Percentiles rank a stretch among this genome's conserved stretches.
Evolutionary conservation across 2,329 filamentous ascomycete genomes (phyloP).

Genomic region (Diaporthe helianthi): DNA sequence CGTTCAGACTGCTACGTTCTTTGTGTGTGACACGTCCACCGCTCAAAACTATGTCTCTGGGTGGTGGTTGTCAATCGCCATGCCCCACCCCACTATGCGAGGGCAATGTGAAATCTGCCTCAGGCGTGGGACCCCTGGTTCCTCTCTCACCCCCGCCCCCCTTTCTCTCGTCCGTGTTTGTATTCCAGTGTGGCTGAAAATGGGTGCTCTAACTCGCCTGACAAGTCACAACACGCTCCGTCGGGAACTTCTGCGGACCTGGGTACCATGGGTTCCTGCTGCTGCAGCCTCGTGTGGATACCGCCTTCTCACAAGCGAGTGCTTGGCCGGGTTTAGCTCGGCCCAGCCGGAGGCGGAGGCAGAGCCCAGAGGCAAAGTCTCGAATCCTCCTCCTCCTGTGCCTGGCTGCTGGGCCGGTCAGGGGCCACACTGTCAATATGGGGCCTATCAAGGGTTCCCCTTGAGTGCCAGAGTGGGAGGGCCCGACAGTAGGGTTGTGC

Average conservation of each 20-base stretch:
- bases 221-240: conserved; percentile 15
- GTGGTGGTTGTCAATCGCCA: conserved; percentile 10
- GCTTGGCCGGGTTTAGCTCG: conserved; percentile 32
- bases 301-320: conserved; percentile 20
- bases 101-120: conserved; percentile 13
- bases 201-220: conserved; percentile 24
- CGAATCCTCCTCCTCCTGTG: conserved; percentile 24
- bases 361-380: conserved; percentile 23
- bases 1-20: neutral
- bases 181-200: conserved; percentile 25
- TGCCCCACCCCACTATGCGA: neutral
- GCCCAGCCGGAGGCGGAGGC: conserved; percentile 28
- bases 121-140: neutral
- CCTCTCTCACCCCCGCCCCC: neutral
- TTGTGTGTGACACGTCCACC: conserved; percentile 15
- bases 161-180: conserved; percentile 18
- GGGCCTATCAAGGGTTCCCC: conserved; percentile 21
- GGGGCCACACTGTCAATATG: conserved; percentile 32
- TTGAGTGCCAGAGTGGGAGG: conserved; percentile 24
- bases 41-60: conserved; percentile 2
- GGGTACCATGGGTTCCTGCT: conserved; percentile 25
- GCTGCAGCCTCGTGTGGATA: conserved; percentile 25
- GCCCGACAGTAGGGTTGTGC: conserved; percentile 33
- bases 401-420: conserved; percentile 18
- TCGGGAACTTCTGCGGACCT: conserved; percentile 22